Percentiles rank a stretch among this genome's conserved stretches.
Conservation (phyloP, 192 early-diverging fungal genomes). For the Backusella parvicylindrica region DNA sequence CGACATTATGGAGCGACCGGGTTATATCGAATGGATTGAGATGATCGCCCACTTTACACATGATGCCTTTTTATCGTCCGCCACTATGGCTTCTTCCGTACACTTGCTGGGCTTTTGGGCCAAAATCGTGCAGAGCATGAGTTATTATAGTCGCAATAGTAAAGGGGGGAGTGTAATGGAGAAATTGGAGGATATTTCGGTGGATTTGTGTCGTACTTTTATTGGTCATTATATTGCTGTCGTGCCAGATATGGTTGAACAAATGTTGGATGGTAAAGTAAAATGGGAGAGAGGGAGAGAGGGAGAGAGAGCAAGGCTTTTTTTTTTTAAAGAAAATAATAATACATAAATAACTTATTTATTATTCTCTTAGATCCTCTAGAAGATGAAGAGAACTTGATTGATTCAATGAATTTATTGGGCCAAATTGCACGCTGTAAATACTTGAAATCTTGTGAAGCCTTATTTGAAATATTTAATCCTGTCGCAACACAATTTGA, state of each 20-base stretch:
- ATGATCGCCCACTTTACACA: conserved; percentile 59
- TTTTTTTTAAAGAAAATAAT: neutral
- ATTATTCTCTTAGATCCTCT: no score
- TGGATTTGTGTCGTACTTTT: conserved; percentile 47
- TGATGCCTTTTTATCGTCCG: conserved; percentile 54
- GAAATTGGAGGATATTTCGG: conserved; percentile 48
- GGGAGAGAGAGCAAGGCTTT: neutral
- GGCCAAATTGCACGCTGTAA: conserved; percentile 65
- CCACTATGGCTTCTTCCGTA: conserved; percentile 61
- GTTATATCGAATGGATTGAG: conserved; percentile 66
- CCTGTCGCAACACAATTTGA: conserved; percentile 59
- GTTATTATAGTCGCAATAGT: conserved; percentile 37
- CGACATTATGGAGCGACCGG: conserved; percentile 70
- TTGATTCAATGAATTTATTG: conserved; percentile 65
- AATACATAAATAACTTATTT: no score
- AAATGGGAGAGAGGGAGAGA: no score
- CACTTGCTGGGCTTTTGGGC: conserved; percentile 87
- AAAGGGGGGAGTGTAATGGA: conserved; percentile 32
- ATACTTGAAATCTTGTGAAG: conserved; percentile 56
- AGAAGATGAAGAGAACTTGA: conserved; percentile 65
- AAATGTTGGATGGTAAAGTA: conserved; percentile 51
- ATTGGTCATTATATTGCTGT: conserved; percentile 47
- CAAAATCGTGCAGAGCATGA: conserved; percentile 64
- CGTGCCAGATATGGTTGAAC: conserved; percentile 43
- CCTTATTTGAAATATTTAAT: conserved; percentile 51